Conservation (phyloP, 1,284 basidiomycete genomes). For the Tetrapyrgos nigripes region DNA sequence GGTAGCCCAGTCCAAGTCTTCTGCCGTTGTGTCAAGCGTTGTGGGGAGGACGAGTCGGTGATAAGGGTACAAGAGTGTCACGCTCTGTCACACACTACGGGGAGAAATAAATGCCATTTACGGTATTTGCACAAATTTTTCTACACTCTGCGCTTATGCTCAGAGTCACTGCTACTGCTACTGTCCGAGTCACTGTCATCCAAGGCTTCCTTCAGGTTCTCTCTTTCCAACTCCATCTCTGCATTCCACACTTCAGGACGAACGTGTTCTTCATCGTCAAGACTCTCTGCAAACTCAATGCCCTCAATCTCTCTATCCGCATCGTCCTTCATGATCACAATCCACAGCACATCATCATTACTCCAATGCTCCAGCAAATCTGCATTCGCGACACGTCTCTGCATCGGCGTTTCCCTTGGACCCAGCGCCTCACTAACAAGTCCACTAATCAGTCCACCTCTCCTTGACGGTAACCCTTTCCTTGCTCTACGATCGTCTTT, state of each 20-base stretch:
- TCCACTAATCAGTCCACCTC: conserved; percentile 2
- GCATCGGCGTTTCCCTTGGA: conserved; percentile 7
- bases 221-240: conserved; percentile 8
- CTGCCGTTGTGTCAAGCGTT: too few species aligned
- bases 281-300: conserved; percentile 24
- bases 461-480: not conserved
- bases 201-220: conserved; percentile 1
- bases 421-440: not conserved
- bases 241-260: conserved; percentile 5
- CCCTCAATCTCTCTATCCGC: conserved; percentile 23
- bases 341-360: conserved; percentile 24
- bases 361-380: conserved; percentile 27
- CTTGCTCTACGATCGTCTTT: not conserved
- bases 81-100: too few species aligned
- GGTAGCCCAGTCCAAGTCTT: not conserved
- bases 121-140: not conserved
- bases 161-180: not conserved
- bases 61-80: too few species aligned
- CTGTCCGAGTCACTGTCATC: too few species aligned
- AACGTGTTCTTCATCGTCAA: conserved; percentile 10
- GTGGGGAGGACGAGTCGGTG: too few species aligned
- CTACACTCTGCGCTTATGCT: not conserved
- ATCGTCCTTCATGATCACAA: conserved; percentile 27
- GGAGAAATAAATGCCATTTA: too few species aligned
- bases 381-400: conserved; percentile 22